Percentiles rank a stretch among this genome's conserved stretches.
Evolutionary conservation across 345 rosid genomes (phyloP).

Genomic region (Corchorus capsularis): DNA sequence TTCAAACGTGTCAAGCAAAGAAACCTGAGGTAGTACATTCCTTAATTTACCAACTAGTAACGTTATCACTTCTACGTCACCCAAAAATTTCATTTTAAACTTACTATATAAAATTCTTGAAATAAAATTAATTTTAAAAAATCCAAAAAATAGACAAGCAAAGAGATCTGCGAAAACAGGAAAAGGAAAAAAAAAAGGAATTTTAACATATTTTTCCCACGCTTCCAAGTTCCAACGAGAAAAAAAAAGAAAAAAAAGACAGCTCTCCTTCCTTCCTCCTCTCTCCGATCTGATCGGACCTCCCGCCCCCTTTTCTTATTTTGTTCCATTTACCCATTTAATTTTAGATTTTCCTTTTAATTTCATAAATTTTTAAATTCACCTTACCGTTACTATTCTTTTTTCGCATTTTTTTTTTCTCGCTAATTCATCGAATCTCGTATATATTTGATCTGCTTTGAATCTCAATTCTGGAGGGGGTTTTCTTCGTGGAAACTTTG

Average conservation of each 20-base stretch:
- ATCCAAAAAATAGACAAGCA: background rate
- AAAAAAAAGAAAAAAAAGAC: background rate
- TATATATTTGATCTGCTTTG: conserved; percentile 15
- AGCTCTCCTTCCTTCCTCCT: background rate
- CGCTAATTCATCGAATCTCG: background rate
- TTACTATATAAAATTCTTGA: background rate
- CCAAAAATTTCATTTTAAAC: background rate
- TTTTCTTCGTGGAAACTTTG: background rate
- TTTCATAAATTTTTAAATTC: conserved; percentile 6
- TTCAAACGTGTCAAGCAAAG: no score
- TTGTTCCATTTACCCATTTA: background rate
- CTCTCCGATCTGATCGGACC: conserved; percentile 24
- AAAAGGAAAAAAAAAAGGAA: background rate
- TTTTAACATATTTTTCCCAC: background rate
- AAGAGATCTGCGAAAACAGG: background rate
- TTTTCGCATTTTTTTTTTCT: background rate
- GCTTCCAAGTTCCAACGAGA: no score
- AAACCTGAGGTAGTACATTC: no score
- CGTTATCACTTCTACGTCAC: no score
- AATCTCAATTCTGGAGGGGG: background rate
- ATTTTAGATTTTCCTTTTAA: background rate
- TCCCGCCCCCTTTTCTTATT: conserved; percentile 3
- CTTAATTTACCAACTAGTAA: no score
- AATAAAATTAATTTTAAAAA: background rate
- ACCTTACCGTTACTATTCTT: background rate